phyloP scores from a whole-genome alignment of 371 early-diverging fungal genomes.

The Choanephora cucurbitarum region DNA sequence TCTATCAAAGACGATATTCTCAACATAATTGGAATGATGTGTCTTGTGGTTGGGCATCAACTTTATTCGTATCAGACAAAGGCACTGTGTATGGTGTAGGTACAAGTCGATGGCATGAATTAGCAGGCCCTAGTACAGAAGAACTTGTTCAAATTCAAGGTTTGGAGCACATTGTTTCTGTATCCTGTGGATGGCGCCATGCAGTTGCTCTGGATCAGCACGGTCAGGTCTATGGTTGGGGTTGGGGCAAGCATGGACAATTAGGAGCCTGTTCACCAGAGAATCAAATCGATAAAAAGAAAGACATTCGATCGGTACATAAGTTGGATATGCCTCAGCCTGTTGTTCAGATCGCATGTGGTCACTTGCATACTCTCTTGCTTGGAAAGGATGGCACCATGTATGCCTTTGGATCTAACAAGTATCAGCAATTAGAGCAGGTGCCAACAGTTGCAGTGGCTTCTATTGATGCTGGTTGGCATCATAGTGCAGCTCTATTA shows the following conservation, averaged over 20 bases:
- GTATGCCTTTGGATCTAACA: slow-evolving; percentile 63
- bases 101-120: slow-evolving; percentile 54
- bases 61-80: slow-evolving; percentile 37
- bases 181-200: slow-evolving; percentile 70
- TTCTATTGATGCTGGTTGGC: slow-evolving; percentile 73
- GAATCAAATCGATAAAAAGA: slow-evolving; percentile 26
- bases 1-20: slow-evolving; percentile 8
- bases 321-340: slow-evolving; percentile 20
- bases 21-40: slow-evolving; percentile 43
- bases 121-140: slow-evolving; percentile 25
- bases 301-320: slow-evolving; percentile 21
- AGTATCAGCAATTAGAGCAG: slow-evolving; percentile 52
- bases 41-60: slow-evolving; percentile 66
- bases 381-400: slow-evolving; percentile 47
- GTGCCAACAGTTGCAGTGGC: slow-evolving; percentile 4
- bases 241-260: slow-evolving; percentile 66
- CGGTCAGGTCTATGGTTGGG: slow-evolving; percentile 60
- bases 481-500: slow-evolving; percentile 58
- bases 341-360: slow-evolving; percentile 49
- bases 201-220: slow-evolving; percentile 44
- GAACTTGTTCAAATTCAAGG: slow-evolving; percentile 8
- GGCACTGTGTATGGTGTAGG: slow-evolving; percentile 53
- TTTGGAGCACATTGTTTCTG: slow-evolving; percentile 29
- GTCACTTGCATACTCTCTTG: slow-evolving; percentile 55
- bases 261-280: slow-evolving; percentile 34